These are phyloP conservation scores for Xylariaceae sp. DNA, from an alignment of 2,329 filamentous ascomycete species.

Conservation along the genomic window DNA sequence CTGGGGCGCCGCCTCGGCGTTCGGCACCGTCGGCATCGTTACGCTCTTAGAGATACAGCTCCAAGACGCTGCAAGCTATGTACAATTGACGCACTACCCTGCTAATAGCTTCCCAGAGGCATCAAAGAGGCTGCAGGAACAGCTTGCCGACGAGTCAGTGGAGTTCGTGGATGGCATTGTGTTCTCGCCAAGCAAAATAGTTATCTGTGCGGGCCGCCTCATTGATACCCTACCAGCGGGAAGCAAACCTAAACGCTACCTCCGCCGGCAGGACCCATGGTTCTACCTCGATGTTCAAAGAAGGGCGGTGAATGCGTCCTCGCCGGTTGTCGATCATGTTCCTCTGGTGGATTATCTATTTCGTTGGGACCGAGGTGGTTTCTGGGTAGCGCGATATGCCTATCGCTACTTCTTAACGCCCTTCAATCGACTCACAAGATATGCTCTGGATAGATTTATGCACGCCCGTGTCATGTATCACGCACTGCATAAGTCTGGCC, in stretches of 20 bases:
- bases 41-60: slow-evolving; percentile 68
- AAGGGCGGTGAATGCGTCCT: slow-evolving; percentile 34
- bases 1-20: slow-evolving; percentile 66
- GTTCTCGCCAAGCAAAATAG: slow-evolving; percentile 59
- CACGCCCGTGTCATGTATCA: slow-evolving; percentile 70
- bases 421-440: slow-evolving; percentile 68
- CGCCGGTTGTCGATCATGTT: slow-evolving; percentile 57
- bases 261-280: slow-evolving; percentile 69
- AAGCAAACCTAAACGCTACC: slow-evolving; percentile 53
- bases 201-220: slow-evolving; percentile 67
- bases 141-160: slow-evolving; percentile 45
- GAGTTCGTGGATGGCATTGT: slow-evolving; percentile 75
- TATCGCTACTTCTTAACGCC: slow-evolving; percentile 69
- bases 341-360: slow-evolving; percentile 72
- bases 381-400: slow-evolving; percentile 69
- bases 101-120: slow-evolving; percentile 47
- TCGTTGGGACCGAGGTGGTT: slow-evolving; percentile 72
- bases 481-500: slow-evolving; percentile 66
- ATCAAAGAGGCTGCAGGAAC: slow-evolving; percentile 52
- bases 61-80: slow-evolving; percentile 58
- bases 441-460: slow-evolving; percentile 65
- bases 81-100: slow-evolving; percentile 64
- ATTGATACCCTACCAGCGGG: slow-evolving; percentile 52
- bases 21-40: slow-evolving; percentile 71
- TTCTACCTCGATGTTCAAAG: slow-evolving; percentile 72